These are phyloP conservation scores for Cenchrus fungigraminus DNA, from an alignment of 176 grass and related monocot species.

Conservation along the genomic window DNA sequence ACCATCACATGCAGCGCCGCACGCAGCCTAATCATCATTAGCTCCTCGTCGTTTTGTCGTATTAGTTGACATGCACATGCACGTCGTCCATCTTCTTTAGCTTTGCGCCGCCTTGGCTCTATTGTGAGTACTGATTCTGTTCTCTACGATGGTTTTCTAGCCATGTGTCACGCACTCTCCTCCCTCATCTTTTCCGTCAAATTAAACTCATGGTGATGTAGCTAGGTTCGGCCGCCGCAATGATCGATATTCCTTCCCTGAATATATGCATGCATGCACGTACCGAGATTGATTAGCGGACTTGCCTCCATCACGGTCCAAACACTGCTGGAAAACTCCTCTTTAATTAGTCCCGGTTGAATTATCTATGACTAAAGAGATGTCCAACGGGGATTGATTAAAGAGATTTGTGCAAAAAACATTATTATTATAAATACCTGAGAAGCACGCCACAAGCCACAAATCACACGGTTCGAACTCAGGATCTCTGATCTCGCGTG, in stretches of 20 bases:
- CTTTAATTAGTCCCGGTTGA: no score
- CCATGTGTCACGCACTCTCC: background rate
- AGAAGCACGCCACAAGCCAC: no score
- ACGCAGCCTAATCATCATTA: conserved; percentile 14
- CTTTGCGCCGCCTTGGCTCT: conserved; percentile 10
- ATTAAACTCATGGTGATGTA: background rate
- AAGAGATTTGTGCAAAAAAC: no score
- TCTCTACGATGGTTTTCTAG: background rate
- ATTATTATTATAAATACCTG: no score
- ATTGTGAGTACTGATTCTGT: background rate
- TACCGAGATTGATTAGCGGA: background rate
- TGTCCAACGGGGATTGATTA: no score
- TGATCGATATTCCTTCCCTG: background rate
- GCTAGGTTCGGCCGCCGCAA: background rate
- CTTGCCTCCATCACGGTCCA: background rate
- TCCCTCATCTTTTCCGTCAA: background rate
- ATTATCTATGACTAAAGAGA: no score
- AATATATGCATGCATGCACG: background rate
- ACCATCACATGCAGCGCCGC: background rate
- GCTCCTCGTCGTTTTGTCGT: background rate
- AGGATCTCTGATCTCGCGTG: no score
- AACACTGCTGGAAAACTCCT: no score
- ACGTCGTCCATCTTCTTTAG: background rate
- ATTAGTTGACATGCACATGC: conserved; percentile 23
- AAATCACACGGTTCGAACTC: no score